phyloP scores from a whole-genome alignment of 2,329 filamentous ascomycete species.

The Ophiostoma ulmi region DNA sequence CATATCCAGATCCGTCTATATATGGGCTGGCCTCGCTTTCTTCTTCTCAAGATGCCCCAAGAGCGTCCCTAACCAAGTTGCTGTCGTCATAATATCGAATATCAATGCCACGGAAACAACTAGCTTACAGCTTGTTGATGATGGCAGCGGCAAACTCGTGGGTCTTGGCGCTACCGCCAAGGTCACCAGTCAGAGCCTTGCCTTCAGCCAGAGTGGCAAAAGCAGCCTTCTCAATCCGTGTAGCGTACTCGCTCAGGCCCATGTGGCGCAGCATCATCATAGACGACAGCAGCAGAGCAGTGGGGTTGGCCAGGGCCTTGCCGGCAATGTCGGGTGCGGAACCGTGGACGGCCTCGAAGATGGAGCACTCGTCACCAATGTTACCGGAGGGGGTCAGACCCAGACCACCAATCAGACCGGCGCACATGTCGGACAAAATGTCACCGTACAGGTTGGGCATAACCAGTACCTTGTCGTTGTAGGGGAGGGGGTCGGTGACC shows the following conservation, averaged over 20 bases:
- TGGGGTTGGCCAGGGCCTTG: constrained; percentile 94
- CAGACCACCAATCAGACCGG: constrained; percentile 94
- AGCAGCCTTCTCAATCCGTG: constrained; percentile 86
- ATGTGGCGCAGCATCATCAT: constrained; percentile 99
- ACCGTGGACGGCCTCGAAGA: constrained; percentile 97
- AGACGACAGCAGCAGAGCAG: constrained; percentile 86
- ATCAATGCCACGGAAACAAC: neutral
- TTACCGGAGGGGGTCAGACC: constrained; percentile 96
- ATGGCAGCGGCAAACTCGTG: constrained; percentile 90
- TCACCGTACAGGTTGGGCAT: constrained; percentile 98
- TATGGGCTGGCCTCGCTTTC: neutral
- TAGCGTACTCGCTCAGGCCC: constrained; percentile 78
- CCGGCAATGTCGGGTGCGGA: constrained; percentile 61
- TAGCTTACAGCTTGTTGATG: constrained; percentile 60
- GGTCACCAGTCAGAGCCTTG: constrained; percentile 91
- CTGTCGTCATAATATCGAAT: neutral
- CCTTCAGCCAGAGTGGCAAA: constrained; percentile 94
- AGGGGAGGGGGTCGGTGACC: constrained; percentile 89
- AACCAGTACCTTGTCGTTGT: constrained; percentile 99
- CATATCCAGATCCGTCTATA: constrained; percentile 13
- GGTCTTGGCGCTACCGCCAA: constrained; percentile 95
- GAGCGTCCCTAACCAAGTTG: neutral
- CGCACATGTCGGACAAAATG: constrained; percentile 99
- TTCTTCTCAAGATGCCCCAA: neutral
- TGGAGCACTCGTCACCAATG: constrained; percentile 98